A percentile compares a stretch with the other conserved stretches of the same genome.
These are phyloP conservation scores for Tuctoria greenei DNA, from an alignment of 176 grass and related monocot species.

Conservation along the genomic window DNA sequence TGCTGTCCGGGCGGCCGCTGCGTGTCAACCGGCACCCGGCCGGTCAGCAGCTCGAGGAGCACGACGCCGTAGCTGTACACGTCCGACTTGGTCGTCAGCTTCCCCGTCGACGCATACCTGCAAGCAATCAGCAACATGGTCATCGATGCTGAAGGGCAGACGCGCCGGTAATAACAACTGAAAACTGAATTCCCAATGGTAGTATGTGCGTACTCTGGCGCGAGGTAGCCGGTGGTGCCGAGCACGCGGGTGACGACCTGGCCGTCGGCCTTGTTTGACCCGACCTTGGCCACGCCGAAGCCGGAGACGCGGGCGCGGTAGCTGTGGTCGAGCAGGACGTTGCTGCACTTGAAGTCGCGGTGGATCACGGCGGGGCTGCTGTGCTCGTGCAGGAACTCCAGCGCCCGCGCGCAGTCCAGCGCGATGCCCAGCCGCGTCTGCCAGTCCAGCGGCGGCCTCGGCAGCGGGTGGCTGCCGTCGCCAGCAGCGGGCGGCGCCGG, in stretches of 20 bases:
- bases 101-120: conserved; percentile 95
- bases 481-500: neutral
- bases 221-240: conserved; percentile 97
- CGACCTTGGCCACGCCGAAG: conserved; percentile 87
- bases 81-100: conserved; percentile 94
- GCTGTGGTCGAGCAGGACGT: conserved; percentile 79
- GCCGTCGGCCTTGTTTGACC: conserved; percentile 87
- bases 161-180: neutral
- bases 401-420: conserved; percentile 80
- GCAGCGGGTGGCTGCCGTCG: neutral
- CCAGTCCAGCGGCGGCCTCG: conserved; percentile 64
- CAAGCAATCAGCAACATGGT: neutral
- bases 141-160: neutral
- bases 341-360: conserved; percentile 91
- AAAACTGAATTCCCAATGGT: too few species aligned
- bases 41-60: conserved; percentile 86
- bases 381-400: conserved; percentile 94
- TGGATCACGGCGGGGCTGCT: conserved; percentile 83
- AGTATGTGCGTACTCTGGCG: conserved; percentile 57
- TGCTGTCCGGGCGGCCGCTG: conserved; percentile 76
- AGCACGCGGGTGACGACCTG: conserved; percentile 93
- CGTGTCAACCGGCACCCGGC: conserved; percentile 75
- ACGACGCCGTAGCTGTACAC: conserved; percentile 94
- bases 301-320: conserved; percentile 76
- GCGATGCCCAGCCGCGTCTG: conserved; percentile 75